Percentiles rank a stretch among this genome's conserved stretches.
Conservation (phyloP, 1,139 yeast genomes). For the Yamadazyma blattariae region DNA sequence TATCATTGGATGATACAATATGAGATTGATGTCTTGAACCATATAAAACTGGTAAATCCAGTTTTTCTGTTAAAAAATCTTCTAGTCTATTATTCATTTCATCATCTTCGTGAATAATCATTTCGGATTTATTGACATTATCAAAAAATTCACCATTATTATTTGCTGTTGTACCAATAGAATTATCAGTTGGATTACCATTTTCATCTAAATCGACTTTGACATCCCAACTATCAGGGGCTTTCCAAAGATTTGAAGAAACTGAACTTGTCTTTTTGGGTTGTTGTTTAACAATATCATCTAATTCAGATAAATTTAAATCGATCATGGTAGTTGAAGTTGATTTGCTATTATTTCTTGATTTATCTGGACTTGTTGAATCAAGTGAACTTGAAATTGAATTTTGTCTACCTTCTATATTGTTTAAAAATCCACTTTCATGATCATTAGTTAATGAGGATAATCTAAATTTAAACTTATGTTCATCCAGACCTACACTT, state of each 20-base stretch:
- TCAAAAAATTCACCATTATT: not conserved
- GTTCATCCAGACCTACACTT: constrained; percentile 1
- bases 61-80: constrained; percentile 2
- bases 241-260: constrained; percentile 44
- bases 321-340: constrained; percentile 5
- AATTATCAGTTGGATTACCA: not conserved
- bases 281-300: constrained; percentile 5
- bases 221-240: constrained; percentile 84
- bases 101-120: not conserved
- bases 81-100: not conserved
- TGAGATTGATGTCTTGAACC: constrained; percentile 32
- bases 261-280: constrained; percentile 10
- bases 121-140: not conserved
- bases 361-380: constrained; percentile 5
- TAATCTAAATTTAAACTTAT: constrained; percentile 33
- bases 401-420: constrained; percentile 3
- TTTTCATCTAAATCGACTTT: constrained; percentile 27
- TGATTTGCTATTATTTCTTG: constrained; percentile 7
- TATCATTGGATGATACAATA: constrained; percentile 16
- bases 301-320: constrained; percentile 6
- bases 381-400: constrained; percentile 4
- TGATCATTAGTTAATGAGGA: constrained; percentile 31
- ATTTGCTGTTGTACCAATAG: not conserved
- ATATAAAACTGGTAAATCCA: constrained; percentile 33
- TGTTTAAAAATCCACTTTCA: constrained; percentile 4